Conservation (phyloP, 306 rosid species). For the Quercus aquifolioides region DNA sequence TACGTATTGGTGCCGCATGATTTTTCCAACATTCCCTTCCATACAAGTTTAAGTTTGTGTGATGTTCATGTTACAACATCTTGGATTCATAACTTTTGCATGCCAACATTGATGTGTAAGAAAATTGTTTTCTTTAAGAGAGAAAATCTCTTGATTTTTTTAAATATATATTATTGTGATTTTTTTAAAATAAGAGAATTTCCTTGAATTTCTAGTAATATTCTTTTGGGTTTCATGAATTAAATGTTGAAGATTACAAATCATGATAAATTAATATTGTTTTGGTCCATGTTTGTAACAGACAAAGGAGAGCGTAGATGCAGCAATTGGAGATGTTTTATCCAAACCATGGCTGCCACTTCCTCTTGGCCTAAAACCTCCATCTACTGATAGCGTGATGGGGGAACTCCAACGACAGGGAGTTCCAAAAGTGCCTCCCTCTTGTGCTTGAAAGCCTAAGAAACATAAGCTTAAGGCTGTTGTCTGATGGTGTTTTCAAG, state of each 20-base stretch:
- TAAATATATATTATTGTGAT: background rate
- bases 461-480: background rate
- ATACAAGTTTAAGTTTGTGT: no score
- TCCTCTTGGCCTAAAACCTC: conserved; percentile 86
- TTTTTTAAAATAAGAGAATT: background rate
- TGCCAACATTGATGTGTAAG: background rate
- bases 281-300: conserved; percentile 16
- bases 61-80: background rate
- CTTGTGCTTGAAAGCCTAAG: conserved; percentile 33
- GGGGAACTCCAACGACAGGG: conserved; percentile 82
- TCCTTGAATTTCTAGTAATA: background rate
- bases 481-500: conserved; percentile 8
- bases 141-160: background rate
- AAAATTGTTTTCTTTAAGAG: background rate
- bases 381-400: conserved; percentile 65
- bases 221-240: background rate
- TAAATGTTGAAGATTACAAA: no score
- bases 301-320: conserved; percentile 92
- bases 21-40: no score
- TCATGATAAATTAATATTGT: background rate
- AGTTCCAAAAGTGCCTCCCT: conserved; percentile 69
- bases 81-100: background rate
- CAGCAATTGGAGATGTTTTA: conserved; percentile 79
- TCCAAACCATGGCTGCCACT: conserved; percentile 89
- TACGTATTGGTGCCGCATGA: no score